Evolutionary conservation across 768 basidiomycete genomes (phyloP).

Genomic region (Russula sp.): DNA sequence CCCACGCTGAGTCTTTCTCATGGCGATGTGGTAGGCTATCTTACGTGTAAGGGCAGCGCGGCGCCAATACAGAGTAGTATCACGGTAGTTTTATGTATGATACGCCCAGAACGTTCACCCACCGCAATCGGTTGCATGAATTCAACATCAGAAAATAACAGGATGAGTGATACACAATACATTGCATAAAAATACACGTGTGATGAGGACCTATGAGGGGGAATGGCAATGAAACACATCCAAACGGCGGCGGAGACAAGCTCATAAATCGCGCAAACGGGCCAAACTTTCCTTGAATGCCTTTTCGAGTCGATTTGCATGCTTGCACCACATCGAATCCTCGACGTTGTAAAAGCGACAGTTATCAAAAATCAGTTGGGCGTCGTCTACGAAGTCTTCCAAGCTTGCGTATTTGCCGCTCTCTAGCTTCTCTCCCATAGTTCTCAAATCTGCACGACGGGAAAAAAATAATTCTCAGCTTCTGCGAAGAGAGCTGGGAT

Average conservation of each 20-base stretch:
- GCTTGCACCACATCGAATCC: conserved; percentile 68
- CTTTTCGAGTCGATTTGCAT: conserved; percentile 79
- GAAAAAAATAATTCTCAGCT: neutral
- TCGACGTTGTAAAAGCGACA: conserved; percentile 86
- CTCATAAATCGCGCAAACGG: conserved; percentile 18
- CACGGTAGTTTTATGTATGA: too few relatives aligned
- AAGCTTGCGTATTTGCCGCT: conserved; percentile 75
- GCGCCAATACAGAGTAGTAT: too few relatives aligned
- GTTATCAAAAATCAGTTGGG: conserved; percentile 81
- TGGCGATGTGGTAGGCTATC: neutral
- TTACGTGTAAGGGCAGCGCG: neutral
- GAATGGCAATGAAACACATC: neutral
- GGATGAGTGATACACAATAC: conserved; percentile 2
- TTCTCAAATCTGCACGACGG: conserved; percentile 57
- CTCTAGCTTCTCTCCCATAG: conserved; percentile 87
- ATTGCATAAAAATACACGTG: conserved; percentile 20
- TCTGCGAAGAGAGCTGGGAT: neutral
- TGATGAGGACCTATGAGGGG: conserved; percentile 1
- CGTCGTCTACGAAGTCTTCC: conserved; percentile 70
- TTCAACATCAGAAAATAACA: neutral
- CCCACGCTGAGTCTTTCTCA: conserved; percentile 35
- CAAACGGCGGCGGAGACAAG: neutral
- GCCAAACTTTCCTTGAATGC: conserved; percentile 52
- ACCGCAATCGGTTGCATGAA: neutral
- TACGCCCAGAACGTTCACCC: neutral